Evolutionary conservation across 31 red algal genomes (phyloP).

Genomic region (Endocladia muricata): DNA sequence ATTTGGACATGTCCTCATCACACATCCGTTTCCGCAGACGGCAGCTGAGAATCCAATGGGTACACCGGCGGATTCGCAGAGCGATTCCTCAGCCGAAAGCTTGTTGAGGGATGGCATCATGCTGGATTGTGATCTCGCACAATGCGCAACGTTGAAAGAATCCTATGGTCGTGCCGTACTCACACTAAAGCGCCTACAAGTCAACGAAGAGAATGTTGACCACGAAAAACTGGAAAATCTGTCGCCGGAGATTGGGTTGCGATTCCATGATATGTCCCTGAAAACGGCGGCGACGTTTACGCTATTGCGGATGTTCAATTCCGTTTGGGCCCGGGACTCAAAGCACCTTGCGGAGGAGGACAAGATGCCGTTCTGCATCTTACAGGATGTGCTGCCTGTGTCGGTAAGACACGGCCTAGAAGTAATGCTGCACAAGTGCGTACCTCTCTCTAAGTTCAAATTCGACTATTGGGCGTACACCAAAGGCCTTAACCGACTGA

Average conservation of each 20-base stretch:
- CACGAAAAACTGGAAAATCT: background rate
- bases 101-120: too few relatives aligned
- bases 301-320: background rate
- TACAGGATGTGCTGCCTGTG: background rate
- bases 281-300: background rate
- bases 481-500: background rate
- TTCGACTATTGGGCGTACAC: slow-evolving; percentile 19
- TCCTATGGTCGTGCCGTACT: background rate
- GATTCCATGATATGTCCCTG: background rate
- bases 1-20: background rate
- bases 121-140: background rate
- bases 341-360: background rate
- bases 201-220: background rate
- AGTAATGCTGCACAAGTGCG: background rate
- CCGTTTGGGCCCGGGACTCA: background rate
- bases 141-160: background rate
- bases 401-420: background rate
- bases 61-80: background rate
- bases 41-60: background rate
- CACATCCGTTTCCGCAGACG: background rate
- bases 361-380: background rate
- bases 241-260: background rate
- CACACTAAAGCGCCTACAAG: background rate
- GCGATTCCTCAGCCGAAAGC: background rate
- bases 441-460: background rate